phyloP scores from a whole-genome alignment of 345 rosid species.

The Litchi chinensis region DNA sequence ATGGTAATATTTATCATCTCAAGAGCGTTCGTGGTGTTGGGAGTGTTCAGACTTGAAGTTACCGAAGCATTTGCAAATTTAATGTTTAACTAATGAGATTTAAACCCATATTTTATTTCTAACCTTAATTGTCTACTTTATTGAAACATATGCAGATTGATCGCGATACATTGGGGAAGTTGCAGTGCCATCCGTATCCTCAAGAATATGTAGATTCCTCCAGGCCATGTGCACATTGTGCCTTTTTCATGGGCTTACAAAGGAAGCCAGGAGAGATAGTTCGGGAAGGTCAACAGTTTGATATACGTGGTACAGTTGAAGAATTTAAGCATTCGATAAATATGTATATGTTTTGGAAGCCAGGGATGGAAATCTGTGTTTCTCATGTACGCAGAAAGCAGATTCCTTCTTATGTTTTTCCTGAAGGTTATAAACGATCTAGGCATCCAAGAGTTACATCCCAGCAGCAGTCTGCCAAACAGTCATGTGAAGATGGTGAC shows the following conservation, averaged over 20 bases:
- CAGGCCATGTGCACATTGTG: constrained; percentile 51
- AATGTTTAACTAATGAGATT: background rate
- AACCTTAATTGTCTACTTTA: constrained; percentile 1
- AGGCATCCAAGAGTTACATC: constrained; percentile 31
- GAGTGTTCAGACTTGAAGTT: background rate
- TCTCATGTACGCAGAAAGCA: constrained; percentile 67
- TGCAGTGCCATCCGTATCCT: constrained; percentile 77
- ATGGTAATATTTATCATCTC: constrained; percentile 46
- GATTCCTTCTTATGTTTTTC: constrained; percentile 60
- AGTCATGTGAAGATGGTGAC: constrained; percentile 32
- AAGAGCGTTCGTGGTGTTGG: background rate
- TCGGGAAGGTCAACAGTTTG: constrained; percentile 74
- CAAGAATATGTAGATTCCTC: constrained; percentile 50
- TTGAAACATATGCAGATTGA: constrained; percentile 52
- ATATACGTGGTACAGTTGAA: constrained; percentile 65
- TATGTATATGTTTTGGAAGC: constrained; percentile 68
- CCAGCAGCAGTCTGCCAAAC: constrained; percentile 33
- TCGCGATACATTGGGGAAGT: constrained; percentile 61
- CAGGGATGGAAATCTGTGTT: constrained; percentile 68
- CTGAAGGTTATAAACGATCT: constrained; percentile 44
- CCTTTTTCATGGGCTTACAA: constrained; percentile 71
- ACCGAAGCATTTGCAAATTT: background rate
- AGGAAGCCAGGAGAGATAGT: constrained; percentile 60
- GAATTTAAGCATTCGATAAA: constrained; percentile 50
- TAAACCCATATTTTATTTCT: background rate